These are phyloP conservation scores for Pedinophyceae sp. DNA, from an alignment of 139 green algal species.

Conservation along the genomic window DNA sequence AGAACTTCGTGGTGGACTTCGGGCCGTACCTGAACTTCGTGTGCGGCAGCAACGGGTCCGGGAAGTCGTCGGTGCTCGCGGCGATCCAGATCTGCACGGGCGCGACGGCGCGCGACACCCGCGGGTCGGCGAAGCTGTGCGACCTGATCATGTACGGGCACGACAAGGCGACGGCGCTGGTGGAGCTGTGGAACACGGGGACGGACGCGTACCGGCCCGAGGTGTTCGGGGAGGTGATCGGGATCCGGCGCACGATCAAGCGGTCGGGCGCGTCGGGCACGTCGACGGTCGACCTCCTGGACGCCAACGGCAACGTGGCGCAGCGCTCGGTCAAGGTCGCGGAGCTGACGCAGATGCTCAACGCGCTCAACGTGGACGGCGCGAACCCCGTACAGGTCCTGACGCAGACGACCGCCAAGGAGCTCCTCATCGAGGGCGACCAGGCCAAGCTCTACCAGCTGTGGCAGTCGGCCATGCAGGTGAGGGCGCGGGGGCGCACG, in stretches of 20 bases:
- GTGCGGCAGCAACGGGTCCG: slow-evolving; percentile 46
- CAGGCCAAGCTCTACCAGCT: neutral
- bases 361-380: slow-evolving; percentile 18
- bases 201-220: slow-evolving; percentile 6
- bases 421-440: neutral
- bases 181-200: slow-evolving; percentile 3
- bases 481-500: neutral
- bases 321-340: slow-evolving; percentile 1
- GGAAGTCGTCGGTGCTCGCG: slow-evolving; percentile 49
- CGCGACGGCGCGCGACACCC: slow-evolving; percentile 31
- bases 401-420: slow-evolving; percentile 15
- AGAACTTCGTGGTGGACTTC: slow-evolving; percentile 46
- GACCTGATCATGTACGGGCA: slow-evolving; percentile 12
- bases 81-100: slow-evolving; percentile 57
- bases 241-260: slow-evolving; percentile 35
- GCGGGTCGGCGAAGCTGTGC: slow-evolving; percentile 10
- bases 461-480: neutral
- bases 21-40: slow-evolving; percentile 53
- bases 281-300: slow-evolving; percentile 7
- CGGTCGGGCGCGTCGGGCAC: neutral
- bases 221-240: slow-evolving; percentile 38
- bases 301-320: neutral
- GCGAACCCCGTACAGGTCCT: slow-evolving; percentile 23
- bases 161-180: slow-evolving; percentile 17
- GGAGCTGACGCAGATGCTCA: slow-evolving; percentile 15